phyloP scores from a whole-genome alignment of 805 yeast species.

The Sporopachydermia lactativora region DNA sequence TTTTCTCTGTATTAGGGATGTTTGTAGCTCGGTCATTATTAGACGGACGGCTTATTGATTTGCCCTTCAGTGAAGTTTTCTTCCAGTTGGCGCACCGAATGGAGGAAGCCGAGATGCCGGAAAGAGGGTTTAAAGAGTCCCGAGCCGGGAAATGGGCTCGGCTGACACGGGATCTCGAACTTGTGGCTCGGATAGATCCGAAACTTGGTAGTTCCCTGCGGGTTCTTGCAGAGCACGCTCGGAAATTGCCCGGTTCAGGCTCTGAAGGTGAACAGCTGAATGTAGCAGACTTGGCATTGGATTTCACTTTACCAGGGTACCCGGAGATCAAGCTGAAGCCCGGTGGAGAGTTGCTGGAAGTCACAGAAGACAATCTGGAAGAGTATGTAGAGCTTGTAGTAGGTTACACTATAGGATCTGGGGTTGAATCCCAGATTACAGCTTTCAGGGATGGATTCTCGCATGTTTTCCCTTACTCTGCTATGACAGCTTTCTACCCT shows the following conservation, averaged over 20 bases:
- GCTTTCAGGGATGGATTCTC: conserved; percentile 74
- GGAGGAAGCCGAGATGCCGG: conserved; percentile 11
- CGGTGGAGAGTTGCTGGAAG: conserved; percentile 36
- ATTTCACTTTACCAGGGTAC: conserved; percentile 69
- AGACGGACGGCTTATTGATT: conserved; percentile 81
- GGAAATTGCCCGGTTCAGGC: conserved; percentile 18
- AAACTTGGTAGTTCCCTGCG: conserved; percentile 43
- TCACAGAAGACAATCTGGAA: conserved; percentile 40
- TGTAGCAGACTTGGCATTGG: conserved; percentile 43
- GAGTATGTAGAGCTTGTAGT: conserved; percentile 42
- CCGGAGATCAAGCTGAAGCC: conserved; percentile 41
- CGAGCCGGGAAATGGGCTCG: conserved; percentile 7
- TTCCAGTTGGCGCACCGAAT: conserved; percentile 40
- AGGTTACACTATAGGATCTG: conserved; percentile 45
- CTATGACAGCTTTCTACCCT: conserved; percentile 58
- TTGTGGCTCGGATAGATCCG: conserved; percentile 39
- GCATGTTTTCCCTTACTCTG: conserved; percentile 62
- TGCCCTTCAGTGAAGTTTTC: conserved; percentile 58
- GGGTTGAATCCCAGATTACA: conserved; percentile 48
- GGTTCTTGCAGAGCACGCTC: conserved; percentile 21
- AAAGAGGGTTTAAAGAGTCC: conserved; percentile 8
- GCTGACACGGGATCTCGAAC: conserved; percentile 18
- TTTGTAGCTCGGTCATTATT: conserved; percentile 78
- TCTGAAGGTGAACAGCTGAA: no score
- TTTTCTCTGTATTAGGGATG: conserved; percentile 60